Base-by-base conservation (phyloP, 257 asterid genomes). In the Fraxinus anomala region DNA sequence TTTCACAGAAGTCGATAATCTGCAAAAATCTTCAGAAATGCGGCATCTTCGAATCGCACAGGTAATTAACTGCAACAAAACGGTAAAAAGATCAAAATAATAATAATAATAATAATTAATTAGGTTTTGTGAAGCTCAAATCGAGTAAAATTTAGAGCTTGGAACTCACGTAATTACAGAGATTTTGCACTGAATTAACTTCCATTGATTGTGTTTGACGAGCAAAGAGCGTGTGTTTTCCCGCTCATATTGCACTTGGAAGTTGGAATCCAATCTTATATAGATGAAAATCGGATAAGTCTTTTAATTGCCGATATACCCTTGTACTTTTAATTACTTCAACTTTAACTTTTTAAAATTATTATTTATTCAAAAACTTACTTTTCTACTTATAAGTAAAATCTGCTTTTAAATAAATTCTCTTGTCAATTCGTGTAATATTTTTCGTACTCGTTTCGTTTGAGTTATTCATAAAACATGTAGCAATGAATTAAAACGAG, bases 21-120 rank as follows among this genome's bases (percentile, higher is more conserved):
- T 88, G 89, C 97, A 94, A 63, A 85, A 85, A 49, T 88, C 91
- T 73, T 87, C 95, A 16, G 86, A 77, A 84, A 82, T 68, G 49
- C 95, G 98, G 88, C 98, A 94, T 80, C 98, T 83, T 82, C 81
- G 96, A 80, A 89, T 84, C 13, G 96, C 94, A 76, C 83, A 81
- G 65, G 89, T 90, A 81, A 94, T 92, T n/a, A 94, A 79, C 98
- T 94, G 87, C 79, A 77, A 72, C 56, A 31, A 65, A 33, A 13
- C 75, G 69, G 31, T 26, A 4, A 33, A 40, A 4, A 79, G 74
- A 37, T 6, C 10, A 44, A 65, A 63, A 8, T 39, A 63, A 76
- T 14, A 5, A 65, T 74, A 56, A 28, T 26, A 26, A 26, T 26
- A 12, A 1, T 68, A 33, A 77, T 49, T 21, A 39, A 73, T 68